These are phyloP conservation scores for Blastobotrys capitulatus DNA, from an alignment of 1,139 yeast genomes.

Conservation along the genomic window DNA sequence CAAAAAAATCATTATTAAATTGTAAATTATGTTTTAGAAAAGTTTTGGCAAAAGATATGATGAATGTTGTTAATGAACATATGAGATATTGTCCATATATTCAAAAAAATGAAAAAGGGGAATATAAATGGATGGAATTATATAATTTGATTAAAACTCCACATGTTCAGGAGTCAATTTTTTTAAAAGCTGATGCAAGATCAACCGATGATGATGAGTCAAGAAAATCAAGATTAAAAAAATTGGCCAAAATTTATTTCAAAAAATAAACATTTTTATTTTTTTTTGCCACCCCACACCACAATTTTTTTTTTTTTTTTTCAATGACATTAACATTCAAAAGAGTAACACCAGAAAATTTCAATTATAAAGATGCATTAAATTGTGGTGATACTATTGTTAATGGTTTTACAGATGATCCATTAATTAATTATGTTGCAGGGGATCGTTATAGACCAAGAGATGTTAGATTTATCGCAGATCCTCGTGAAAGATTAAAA, in stretches of 20 bases:
- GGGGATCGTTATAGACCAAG: background rate
- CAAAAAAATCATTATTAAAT: conserved; percentile 3
- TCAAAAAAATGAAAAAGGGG: conserved; percentile 5
- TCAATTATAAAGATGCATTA: background rate
- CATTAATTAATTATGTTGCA: background rate
- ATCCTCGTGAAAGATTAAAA: background rate
- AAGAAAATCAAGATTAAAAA: conserved; percentile 2
- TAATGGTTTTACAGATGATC: background rate
- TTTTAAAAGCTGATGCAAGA: conserved; percentile 5
- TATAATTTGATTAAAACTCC: conserved; percentile 6
- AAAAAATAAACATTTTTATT: background rate
- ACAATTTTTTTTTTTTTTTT: too few species aligned
- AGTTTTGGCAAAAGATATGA: conserved; percentile 7
- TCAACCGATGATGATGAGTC: conserved; percentile 3
- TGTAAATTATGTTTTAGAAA: conserved; percentile 20
- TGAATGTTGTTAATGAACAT: conserved; percentile 16
- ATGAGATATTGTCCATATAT: conserved; percentile 18
- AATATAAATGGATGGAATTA: conserved; percentile 11
- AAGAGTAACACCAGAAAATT: background rate
- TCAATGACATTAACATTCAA: background rate
- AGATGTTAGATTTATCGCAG: background rate
- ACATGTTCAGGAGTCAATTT: conserved; percentile 1
- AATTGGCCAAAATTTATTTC: conserved; percentile 4
- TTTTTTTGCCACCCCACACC: too few species aligned
- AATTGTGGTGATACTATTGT: conserved; percentile 3